Percentiles rank a stretch among this genome's conserved stretches.
Evolutionary conservation across 108 stramenopile genomes (phyloP).

Genomic region (Skeletonema menzelii): DNA sequence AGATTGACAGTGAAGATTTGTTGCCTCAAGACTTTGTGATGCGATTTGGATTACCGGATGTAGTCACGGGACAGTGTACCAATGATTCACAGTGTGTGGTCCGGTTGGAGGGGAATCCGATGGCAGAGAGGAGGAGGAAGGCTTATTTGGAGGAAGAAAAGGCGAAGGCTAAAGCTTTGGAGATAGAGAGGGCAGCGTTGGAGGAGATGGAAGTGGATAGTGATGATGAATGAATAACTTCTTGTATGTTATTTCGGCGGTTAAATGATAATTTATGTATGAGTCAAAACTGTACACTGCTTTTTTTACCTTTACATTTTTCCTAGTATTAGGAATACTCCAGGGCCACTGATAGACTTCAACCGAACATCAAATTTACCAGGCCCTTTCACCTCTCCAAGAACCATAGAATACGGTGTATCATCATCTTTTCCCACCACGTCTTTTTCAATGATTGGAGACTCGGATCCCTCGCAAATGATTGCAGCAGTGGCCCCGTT

Average conservation of each 20-base stretch:
- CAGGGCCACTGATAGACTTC: slow-evolving; percentile 10
- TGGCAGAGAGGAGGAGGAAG: slow-evolving; percentile 16
- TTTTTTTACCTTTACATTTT: neutral
- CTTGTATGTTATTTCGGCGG: neutral
- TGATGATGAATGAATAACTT: neutral
- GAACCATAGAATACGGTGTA: slow-evolving; percentile 27
- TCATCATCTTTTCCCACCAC: slow-evolving; percentile 20
- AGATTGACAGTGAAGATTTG: slow-evolving; percentile 12
- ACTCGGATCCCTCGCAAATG: slow-evolving; percentile 5
- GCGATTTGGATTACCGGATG: slow-evolving; percentile 46
- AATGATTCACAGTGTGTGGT: slow-evolving; percentile 24
- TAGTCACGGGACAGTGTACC: slow-evolving; percentile 19
- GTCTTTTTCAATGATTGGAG: slow-evolving; percentile 5
- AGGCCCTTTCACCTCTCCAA: slow-evolving; percentile 27
- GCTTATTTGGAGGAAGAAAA: slow-evolving; percentile 17
- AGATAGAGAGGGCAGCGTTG: neutral
- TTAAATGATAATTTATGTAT: neutral
- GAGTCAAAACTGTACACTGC: neutral
- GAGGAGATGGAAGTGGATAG: slow-evolving; percentile 8
- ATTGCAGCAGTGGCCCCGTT: slow-evolving; percentile 16
- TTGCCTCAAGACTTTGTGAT: slow-evolving; percentile 32
- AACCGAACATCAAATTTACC: slow-evolving; percentile 16
- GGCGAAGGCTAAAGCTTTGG: slow-evolving; percentile 19
- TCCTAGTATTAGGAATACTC: slow-evolving; percentile 17
- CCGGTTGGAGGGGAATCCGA: slow-evolving; percentile 29